Evolutionary conservation across 208 protist genomes (phyloP), one percentile per base, ranked within the genome.

Genomic region (Crithidia expoeki): DNA sequence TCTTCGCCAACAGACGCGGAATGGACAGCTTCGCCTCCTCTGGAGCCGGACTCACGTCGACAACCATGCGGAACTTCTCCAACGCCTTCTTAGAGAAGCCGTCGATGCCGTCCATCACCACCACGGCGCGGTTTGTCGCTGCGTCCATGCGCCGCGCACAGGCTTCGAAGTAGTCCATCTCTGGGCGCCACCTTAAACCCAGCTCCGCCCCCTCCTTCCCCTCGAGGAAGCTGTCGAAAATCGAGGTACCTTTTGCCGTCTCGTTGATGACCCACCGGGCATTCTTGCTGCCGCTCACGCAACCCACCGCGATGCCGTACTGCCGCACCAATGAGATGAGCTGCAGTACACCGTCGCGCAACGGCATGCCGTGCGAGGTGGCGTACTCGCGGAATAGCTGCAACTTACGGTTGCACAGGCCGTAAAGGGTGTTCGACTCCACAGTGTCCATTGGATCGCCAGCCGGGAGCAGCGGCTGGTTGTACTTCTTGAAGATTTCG

Each of bases 131-230:
- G 28, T 71, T 76, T 2, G 53, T 76, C 19, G 79, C 66, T n/a
- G 73, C 65, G 55, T 93, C 86, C 40, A 96, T 81, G 64, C 76
- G 68, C 62, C 77, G 87, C 30, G 88, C 84, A 47, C 88, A 92
- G 14, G 74, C 70, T 36, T 84, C 80, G 47, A 95, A 96, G 77
- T 93, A 96, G 68, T 96, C 89, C 79, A 90, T 86, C 64, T 94
- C 92, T 0, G 92, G 92, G 0, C 89, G 76, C 79, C 86, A 94
- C 19, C 88, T 84, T 56, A 94, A 73, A 0, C 67, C 68, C 21
- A 76, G 50, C 23, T 65, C 56, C 36, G 92, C 83, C 11, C 87
- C 92, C 30, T 93, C 84, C 53, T 81, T 86, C 25, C 78, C 86
- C 68, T 96, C 92, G 11, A 96, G 57, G 53, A 89, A 93, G 56